phyloP scores from a whole-genome alignment of 2,329 filamentous ascomycete genomes.

The Westerdykella ornata region DNA sequence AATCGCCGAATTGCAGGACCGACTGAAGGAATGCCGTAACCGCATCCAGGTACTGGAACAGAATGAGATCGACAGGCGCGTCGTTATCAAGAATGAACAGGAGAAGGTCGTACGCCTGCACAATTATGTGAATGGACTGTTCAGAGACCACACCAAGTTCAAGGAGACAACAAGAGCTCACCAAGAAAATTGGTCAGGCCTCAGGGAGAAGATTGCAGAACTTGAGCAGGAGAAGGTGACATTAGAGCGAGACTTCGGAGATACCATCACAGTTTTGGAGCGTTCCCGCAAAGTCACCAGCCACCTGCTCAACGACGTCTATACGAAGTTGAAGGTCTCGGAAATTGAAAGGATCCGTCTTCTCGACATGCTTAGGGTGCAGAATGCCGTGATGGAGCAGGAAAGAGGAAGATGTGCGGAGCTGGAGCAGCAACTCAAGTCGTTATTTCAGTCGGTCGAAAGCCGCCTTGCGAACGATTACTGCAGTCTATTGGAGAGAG shows the following conservation, averaged over 20 bases:
- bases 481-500: slow-evolving; percentile 10
- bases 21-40: slow-evolving; percentile 5
- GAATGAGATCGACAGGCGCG: slow-evolving; percentile 2
- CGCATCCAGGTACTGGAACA: slow-evolving; percentile 9
- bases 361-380: slow-evolving; percentile 8
- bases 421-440: slow-evolving; percentile 17
- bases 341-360: slow-evolving; percentile 12
- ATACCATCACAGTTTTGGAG: slow-evolving; percentile 7
- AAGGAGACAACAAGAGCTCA: slow-evolving; percentile 8
- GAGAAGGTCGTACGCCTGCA: slow-evolving; percentile 16
- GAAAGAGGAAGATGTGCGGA: slow-evolving; percentile 18
- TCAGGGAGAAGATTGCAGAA: slow-evolving; percentile 16
- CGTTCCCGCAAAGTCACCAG: slow-evolving; percentile 13
- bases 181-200: slow-evolving; percentile 11
- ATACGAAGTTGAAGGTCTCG: slow-evolving; percentile 7
- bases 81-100: slow-evolving; percentile 5
- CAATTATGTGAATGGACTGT: slow-evolving; percentile 24
- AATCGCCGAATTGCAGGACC: slow-evolving; percentile 6
- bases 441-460: slow-evolving; percentile 13
- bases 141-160: slow-evolving; percentile 22
- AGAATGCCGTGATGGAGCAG: slow-evolving; percentile 10
- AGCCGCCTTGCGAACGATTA: slow-evolving; percentile 9
- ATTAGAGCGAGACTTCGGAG: slow-evolving; percentile 11
- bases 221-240: slow-evolving; percentile 16
- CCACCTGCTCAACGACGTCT: slow-evolving; percentile 13